Percentiles rank a stretch among this genome's conserved stretches.
These are phyloP conservation scores for Geranium rotundifolium DNA, from an alignment of 345 rosid genomes.

Conservation along the genomic window DNA sequence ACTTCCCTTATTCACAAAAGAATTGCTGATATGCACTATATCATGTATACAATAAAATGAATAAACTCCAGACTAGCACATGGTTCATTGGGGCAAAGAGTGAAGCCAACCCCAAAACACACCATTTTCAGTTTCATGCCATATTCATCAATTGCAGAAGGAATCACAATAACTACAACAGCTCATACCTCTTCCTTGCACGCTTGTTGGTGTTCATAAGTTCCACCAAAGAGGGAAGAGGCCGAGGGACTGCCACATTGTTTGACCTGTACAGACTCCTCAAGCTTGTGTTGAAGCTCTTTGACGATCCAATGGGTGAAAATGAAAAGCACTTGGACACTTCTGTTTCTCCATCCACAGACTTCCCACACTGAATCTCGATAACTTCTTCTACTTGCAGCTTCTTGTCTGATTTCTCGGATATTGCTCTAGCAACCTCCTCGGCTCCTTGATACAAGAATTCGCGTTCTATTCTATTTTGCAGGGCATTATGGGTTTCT, in stretches of 20 bases:
- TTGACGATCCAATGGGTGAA: conserved; percentile 4
- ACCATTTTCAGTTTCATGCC: too few relatives aligned
- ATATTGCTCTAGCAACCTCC: too few relatives aligned
- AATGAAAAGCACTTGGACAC: conserved; percentile 8
- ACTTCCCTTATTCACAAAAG: too few relatives aligned
- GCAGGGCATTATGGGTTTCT: conserved; percentile 11
- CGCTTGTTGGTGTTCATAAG: conserved; percentile 21
- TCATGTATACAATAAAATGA: too few relatives aligned
- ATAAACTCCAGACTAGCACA: too few relatives aligned
- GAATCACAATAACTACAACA: conserved; percentile 1
- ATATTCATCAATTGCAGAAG: neutral
- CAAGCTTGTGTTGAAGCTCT: conserved; percentile 33
- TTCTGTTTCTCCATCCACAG: neutral
- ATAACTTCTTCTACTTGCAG: neutral
- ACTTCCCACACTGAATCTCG: conserved; percentile 8
- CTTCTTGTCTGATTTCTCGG: neutral
- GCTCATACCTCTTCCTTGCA: conserved; percentile 21
- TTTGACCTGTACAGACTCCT: conserved; percentile 57
- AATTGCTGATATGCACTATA: too few relatives aligned
- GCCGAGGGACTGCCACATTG: conserved; percentile 41
- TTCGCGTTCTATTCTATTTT: neutral
- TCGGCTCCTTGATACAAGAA: too few relatives aligned
- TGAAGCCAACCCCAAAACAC: too few relatives aligned
- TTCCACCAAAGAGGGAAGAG: too few relatives aligned
- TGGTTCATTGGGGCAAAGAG: neutral